Evolutionary conservation across 148 eudicot species (phyloP), one percentile per base, ranked within the genome.

Genomic region (Nepenthes gracilis): DNA sequence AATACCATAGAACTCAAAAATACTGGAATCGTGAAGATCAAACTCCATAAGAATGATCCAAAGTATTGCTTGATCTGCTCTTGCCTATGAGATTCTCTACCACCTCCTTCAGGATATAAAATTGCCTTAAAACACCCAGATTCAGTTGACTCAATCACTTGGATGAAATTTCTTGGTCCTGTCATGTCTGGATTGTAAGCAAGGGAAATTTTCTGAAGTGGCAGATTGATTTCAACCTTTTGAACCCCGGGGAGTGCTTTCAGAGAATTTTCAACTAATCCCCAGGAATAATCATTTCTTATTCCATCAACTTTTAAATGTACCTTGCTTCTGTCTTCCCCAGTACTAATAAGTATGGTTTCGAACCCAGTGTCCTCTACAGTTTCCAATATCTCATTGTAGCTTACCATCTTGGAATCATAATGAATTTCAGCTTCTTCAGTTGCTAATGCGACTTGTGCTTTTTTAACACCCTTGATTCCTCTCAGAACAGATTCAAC

Each of bases 1-100:
- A 93, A 88, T 8, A 93, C 90, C 99, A 88, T 93, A 49, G 99
- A 88, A 13, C 80, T 75, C 58, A 93, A 69, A 69, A 93, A 88
- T 2, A 93, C 84, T 11, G 99, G 99, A 59, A 84, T 57, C 13
- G 99, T 89, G 61, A 89, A 93, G 48, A 89, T 69, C 47, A 83
- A 75, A 71, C 99, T 93, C 99, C 99, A 93, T 35, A 79, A 54
- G 45, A 93, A 88, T 43, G 82, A 81, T 45, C n/a, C 74, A 57
- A 77, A 73, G 67, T 88, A 82, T 59, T 69, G 77, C 54, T 75
- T 79, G 57, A 84, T 83, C 70, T 86, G 85, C 60, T 82, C 84
- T 23, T 75, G 69, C 56, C 80, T 72, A 71, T 74, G 76, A 58
- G 87, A 74, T 62, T 78, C 89, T 70, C 86, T 79, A 53, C 79